Evolutionary conservation across 106 monocot species (phyloP).

Genomic region (Xerophyta viscosa): DNA sequence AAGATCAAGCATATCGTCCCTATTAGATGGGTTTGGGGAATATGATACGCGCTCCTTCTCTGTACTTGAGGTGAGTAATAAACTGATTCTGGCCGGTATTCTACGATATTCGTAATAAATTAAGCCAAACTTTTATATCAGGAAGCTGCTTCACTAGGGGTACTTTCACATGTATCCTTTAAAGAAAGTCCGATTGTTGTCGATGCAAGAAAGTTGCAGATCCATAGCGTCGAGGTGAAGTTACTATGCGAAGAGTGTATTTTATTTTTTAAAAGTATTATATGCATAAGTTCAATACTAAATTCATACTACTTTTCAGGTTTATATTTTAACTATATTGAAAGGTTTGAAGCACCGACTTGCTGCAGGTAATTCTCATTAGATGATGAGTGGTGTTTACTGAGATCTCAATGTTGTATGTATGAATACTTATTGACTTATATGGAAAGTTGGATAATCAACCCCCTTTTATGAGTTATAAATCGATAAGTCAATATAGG

Average conservation of each 20-base stretch:
- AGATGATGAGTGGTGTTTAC: too few relatives aligned
- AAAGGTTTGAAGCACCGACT: conserved; percentile 92
- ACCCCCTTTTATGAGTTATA: too few relatives aligned
- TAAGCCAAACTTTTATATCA: conserved; percentile 9
- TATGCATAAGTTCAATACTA: neutral
- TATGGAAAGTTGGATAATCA: too few relatives aligned
- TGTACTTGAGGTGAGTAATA: conserved; percentile 45
- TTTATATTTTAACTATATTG: conserved; percentile 66
- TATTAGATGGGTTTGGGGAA: conserved; percentile 94
- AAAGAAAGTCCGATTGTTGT: conserved; percentile 73
- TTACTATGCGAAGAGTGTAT: neutral
- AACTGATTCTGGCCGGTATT: neutral
- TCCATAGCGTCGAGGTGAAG: conserved; percentile 68
- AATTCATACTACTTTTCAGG: conserved; percentile 34
- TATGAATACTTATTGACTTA: too few relatives aligned
- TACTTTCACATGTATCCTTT: conserved; percentile 55
- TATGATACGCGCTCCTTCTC: conserved; percentile 83
- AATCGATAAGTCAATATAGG: too few relatives aligned
- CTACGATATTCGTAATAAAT: neutral
- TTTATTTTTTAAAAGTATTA: neutral
- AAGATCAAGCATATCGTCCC: conserved; percentile 42
- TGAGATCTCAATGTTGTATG: too few relatives aligned
- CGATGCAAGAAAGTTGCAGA: conserved; percentile 72
- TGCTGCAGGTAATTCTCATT: conserved; percentile 62
- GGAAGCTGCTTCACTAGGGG: conserved; percentile 77